phyloP scores from a whole-genome alignment of 345 rosid species.

The Hibiscus mutabilis region DNA sequence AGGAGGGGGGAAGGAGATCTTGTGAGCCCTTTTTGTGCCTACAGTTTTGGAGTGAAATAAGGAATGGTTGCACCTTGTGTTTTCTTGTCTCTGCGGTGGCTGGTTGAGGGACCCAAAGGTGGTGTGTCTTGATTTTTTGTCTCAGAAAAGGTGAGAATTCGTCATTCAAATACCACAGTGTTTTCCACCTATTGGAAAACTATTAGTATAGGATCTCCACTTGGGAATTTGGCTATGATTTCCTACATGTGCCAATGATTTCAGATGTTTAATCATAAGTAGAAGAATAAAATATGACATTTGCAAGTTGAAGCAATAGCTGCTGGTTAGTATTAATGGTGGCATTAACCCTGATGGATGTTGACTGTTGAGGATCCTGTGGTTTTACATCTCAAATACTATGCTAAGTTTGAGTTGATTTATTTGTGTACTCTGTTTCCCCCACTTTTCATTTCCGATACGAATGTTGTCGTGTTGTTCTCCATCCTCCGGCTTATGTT shows the following conservation, averaged over 20 bases:
- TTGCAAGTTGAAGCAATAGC: neutral
- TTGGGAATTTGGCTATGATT: neutral
- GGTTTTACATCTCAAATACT: neutral
- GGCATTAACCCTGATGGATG: neutral
- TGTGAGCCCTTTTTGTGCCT: neutral
- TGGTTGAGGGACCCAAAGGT: constrained; percentile 14
- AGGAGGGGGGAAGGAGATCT: neutral
- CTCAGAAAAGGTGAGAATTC: neutral
- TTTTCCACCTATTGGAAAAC: neutral
- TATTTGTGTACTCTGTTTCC: neutral
- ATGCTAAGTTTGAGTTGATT: neutral
- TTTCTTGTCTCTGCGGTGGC: constrained; percentile 4
- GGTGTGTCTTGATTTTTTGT: neutral
- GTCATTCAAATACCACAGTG: neutral
- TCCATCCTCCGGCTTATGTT: too few relatives aligned
- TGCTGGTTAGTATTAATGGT: neutral
- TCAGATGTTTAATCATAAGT: neutral
- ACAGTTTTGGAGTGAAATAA: neutral
- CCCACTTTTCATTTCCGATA: neutral
- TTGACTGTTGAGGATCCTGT: neutral
- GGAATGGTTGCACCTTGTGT: neutral
- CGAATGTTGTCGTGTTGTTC: neutral
- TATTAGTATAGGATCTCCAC: neutral
- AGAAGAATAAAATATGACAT: neutral
- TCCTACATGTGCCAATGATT: neutral